Evolutionary conservation across 208 protist genomes (phyloP).

Genomic region (Trypanosoma melophagium): DNA sequence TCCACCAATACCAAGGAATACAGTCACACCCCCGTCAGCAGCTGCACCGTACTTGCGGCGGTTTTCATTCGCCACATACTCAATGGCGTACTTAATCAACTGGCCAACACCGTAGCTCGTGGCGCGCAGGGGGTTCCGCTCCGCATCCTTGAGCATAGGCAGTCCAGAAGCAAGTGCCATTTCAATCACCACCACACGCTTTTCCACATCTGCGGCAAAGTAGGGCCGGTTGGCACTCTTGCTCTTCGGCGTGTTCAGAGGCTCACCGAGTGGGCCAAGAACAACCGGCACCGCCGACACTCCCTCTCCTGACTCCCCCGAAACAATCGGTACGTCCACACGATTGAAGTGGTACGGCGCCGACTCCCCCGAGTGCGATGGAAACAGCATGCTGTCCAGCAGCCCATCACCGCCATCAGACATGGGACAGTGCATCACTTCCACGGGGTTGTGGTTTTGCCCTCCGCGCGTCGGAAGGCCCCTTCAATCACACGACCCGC

Average conservation of each 20-base stretch:
- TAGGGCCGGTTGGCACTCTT: constrained; percentile 21
- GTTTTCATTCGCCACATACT: constrained; percentile 28
- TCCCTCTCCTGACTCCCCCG: not conserved
- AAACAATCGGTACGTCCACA: constrained; percentile 4
- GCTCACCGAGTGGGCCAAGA: constrained; percentile 51
- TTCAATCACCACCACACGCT: constrained; percentile 62
- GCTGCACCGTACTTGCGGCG: not conserved
- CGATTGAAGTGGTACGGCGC: constrained; percentile 2
- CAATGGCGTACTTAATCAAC: constrained; percentile 54
- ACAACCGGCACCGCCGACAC: constrained; percentile 17
- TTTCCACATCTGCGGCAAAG: constrained; percentile 57
- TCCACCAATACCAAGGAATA: constrained; percentile 77
- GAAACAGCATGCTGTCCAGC: constrained; percentile 62
- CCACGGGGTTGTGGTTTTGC: not conserved
- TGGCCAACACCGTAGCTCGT: constrained; percentile 80
- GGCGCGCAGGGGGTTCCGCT: constrained; percentile 51
- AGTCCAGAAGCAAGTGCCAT: constrained; percentile 76
- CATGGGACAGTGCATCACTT: constrained; percentile 64
- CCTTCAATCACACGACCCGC: constrained; percentile 59
- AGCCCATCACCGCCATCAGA: constrained; percentile 78
- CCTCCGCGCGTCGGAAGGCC: constrained; percentile 31
- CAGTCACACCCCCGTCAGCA: constrained; percentile 29
- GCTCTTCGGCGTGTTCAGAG: constrained; percentile 15
- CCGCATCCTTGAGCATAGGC: constrained; percentile 37
- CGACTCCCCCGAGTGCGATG: constrained; percentile 1